phyloP scores from a whole-genome alignment of 1,284 basidiomycete species.

The Pascua sp. region DNA sequence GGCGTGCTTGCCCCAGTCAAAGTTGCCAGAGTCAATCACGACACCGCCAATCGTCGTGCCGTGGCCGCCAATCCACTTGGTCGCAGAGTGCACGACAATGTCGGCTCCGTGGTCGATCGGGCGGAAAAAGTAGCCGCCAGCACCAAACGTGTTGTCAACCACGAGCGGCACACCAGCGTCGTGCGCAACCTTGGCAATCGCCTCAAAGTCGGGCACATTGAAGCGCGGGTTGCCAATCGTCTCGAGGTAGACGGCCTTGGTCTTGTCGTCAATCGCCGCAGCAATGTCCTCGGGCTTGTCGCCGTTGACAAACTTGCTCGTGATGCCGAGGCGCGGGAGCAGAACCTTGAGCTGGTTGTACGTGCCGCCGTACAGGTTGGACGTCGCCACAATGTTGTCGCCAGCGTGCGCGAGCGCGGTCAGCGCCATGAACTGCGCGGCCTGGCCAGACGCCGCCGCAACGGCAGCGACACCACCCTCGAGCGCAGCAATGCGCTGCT shows the following conservation, averaged over 20 bases:
- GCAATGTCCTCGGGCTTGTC: conserved; percentile 63
- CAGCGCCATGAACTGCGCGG: conserved; percentile 76
- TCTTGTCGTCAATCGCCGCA: conserved; percentile 59
- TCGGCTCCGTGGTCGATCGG: conserved; percentile 60
- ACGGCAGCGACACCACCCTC: conserved; percentile 79
- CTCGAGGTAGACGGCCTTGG: conserved; percentile 70
- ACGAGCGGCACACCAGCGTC: conserved; percentile 17
- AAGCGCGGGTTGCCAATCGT: conserved; percentile 83
- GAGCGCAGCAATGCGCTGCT: conserved; percentile 75
- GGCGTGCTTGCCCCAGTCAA: conserved; percentile 81
- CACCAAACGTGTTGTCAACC: conserved; percentile 88
- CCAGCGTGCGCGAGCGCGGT: conserved; percentile 63
- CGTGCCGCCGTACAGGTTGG: conserved; percentile 68
- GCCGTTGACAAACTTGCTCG: conserved; percentile 69
- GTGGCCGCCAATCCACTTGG: conserved; percentile 89
- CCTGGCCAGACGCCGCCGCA: conserved; percentile 72
- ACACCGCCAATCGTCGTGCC: conserved; percentile 84
- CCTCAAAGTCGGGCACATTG: conserved; percentile 67
- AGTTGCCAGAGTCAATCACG: conserved; percentile 76
- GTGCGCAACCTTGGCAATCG: conserved; percentile 61
- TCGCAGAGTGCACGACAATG: conserved; percentile 80
- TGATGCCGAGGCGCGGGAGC: conserved; percentile 55
- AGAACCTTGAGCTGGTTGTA: conserved; percentile 81
- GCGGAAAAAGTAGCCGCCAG: conserved; percentile 57
- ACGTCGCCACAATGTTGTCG: conserved; percentile 76